Evolutionary conservation across 805 yeast genomes (phyloP), one percentile per base, ranked within the genome.

Genomic region (Cephaloascus fragrans): DNA sequence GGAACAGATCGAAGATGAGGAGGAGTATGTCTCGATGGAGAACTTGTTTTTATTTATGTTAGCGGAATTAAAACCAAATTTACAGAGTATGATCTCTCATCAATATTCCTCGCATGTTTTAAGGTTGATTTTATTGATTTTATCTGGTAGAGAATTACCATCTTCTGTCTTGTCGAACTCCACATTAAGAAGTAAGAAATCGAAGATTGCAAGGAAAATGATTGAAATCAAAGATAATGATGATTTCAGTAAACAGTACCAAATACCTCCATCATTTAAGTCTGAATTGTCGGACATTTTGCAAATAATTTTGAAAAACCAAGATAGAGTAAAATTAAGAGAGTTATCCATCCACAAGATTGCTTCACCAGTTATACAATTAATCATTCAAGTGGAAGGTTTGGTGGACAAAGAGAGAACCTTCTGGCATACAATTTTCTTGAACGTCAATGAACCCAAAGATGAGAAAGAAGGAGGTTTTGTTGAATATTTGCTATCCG

Each of bases 131-230:
- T 61, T 93, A 23, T 62, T 88, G 39, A 72, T 88, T 12, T 57
- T 87, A 26, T 69, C 93, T 2, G 96, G 95, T 3, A 80, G 80
- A 48, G 80, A 78, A 40, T 60, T 88, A 39, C 93, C 95, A 15
- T 79, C 89, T 3, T 62, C 88, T 0, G 74, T 81, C 1, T 69
- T 69, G 51, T 71, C 80, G 19, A 79, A 78, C 52, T 83, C 89
- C 1, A 73, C 83, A 4, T 66, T 87, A 47, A 74, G 97, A 54
- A 82, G 94, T 20, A 87, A 86, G 53, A 83, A 71, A 60, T 83
- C 87, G 37, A 88, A 77, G 59, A 83, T 79, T 58, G 96, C 97
- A 4, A 77, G 97, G 57, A 88, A 88, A 55, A 85, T 86, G 95
- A 85, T 87, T 51, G 93, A 84, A 48, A 80, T 87, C 35, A 79